A percentile compares a stretch with the other conserved stretches of the same genome.
Evolutionary conservation across 164 flowering plant genomes (phyloP).

Genomic region (Dillenia turbinata): DNA sequence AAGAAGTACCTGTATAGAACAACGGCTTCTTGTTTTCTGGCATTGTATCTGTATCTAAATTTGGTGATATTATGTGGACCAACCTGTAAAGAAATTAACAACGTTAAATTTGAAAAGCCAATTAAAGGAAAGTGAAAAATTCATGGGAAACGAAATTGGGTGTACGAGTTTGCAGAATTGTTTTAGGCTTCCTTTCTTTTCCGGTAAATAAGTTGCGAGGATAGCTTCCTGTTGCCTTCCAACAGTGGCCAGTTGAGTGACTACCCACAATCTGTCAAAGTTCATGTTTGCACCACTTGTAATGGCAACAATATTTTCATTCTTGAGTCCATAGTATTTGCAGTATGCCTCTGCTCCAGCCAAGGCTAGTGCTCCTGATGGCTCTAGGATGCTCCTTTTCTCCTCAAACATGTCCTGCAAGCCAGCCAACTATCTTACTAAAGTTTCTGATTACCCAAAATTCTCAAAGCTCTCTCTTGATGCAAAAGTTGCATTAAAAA

Average conservation of each 20-base stretch:
- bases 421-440: background rate
- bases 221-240: constrained; percentile 95
- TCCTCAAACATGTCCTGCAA: constrained; percentile 98
- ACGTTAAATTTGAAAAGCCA: background rate
- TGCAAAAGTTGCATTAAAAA: too few species aligned
- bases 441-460: too few species aligned
- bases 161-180: constrained; percentile 63
- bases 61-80: constrained; percentile 88
- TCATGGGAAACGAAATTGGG: background rate
- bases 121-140: background rate
- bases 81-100: constrained; percentile 46
- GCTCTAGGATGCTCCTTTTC: constrained; percentile 94
- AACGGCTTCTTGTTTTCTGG: constrained; percentile 54
- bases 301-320: constrained; percentile 74
- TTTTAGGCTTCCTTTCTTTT: constrained; percentile 82
- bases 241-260: constrained; percentile 94
- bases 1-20: constrained; percentile 64
- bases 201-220: constrained; percentile 82
- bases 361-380: constrained; percentile 95
- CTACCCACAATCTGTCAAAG: constrained; percentile 86
- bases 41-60: constrained; percentile 76
- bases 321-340: constrained; percentile 81
- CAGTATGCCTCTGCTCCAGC: constrained; percentile 99
- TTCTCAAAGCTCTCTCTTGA: too few species aligned
- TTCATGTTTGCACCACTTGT: constrained; percentile 99